phyloP scores from a whole-genome alignment of 495 filamentous ascomycete genomes.

The Annulohypoxylon nitens region DNA sequence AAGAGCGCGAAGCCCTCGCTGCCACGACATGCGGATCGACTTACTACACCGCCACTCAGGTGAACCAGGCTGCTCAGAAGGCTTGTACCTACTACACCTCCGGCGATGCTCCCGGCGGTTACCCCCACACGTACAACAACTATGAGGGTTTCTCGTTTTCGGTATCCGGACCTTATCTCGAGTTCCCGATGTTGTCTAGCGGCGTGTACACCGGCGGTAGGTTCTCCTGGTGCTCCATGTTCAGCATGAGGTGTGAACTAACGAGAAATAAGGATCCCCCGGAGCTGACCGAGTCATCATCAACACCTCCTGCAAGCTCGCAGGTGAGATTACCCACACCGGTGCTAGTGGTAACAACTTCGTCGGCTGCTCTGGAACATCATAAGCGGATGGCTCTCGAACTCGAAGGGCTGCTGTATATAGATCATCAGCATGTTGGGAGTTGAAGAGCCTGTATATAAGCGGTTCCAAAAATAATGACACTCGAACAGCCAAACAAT shows the following conservation, averaged over 20 bases:
- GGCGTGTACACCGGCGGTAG: slow-evolving; percentile 68
- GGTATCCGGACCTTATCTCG: slow-evolving; percentile 70
- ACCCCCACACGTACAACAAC: slow-evolving; percentile 75
- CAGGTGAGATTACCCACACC: slow-evolving; percentile 73
- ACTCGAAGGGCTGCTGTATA: background rate
- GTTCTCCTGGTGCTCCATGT: slow-evolving; percentile 9
- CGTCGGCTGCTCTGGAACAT: slow-evolving; percentile 58
- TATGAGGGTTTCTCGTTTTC: slow-evolving; percentile 74
- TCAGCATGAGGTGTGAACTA: background rate
- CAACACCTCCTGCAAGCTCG: slow-evolving; percentile 63
- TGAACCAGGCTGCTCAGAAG: slow-evolving; percentile 48
- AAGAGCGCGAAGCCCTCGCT: slow-evolving; percentile 42
- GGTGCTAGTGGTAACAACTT: slow-evolving; percentile 74
- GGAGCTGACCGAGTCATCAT: slow-evolving; percentile 74
- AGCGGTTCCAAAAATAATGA: background rate
- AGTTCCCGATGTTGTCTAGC: slow-evolving; percentile 71
- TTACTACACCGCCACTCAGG: slow-evolving; percentile 63
- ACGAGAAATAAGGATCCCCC: slow-evolving; percentile 55
- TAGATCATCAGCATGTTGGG: background rate
- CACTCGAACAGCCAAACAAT: background rate
- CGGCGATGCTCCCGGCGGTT: slow-evolving; percentile 60
- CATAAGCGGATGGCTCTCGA: slow-evolving; percentile 11
- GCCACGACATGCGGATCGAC: slow-evolving; percentile 59
- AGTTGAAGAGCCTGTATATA: background rate
- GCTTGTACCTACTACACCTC: slow-evolving; percentile 55